These are phyloP conservation scores for Polygonum aviculare DNA, from an alignment of 148 eudicot genomes.

Conservation along the genomic window DNA sequence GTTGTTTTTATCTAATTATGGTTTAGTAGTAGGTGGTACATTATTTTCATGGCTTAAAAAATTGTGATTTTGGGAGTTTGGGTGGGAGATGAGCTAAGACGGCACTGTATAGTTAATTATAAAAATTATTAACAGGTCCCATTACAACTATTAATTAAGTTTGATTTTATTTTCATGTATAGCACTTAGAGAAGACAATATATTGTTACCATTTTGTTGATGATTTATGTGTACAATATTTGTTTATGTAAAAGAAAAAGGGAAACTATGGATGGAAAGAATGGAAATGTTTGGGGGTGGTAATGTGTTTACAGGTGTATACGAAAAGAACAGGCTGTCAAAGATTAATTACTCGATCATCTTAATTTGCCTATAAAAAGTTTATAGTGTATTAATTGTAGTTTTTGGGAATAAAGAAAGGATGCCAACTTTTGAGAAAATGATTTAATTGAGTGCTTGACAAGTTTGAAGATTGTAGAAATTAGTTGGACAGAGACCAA, in stretches of 20 bases:
- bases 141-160: background rate
- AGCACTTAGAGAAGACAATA: background rate
- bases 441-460: background rate
- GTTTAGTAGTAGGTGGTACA: background rate
- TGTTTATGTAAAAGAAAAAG: no score
- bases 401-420: background rate
- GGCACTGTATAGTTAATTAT: no score
- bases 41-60: background rate
- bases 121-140: background rate
- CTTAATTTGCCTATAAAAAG: background rate
- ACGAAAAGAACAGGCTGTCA: conserved; percentile 2
- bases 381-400: background rate
- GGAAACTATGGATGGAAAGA: background rate
- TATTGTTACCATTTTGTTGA: background rate
- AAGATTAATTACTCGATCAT: background rate
- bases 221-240: background rate
- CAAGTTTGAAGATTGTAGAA: background rate
- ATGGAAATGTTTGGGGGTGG: background rate
- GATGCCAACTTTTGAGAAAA: background rate
- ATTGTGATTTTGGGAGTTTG: background rate
- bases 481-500: no score
- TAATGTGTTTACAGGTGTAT: background rate
- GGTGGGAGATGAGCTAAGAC: background rate
- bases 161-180: background rate
- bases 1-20: background rate